Base-by-base conservation (phyloP, 306 rosid genomes). In the Malus sylvestris region DNA sequence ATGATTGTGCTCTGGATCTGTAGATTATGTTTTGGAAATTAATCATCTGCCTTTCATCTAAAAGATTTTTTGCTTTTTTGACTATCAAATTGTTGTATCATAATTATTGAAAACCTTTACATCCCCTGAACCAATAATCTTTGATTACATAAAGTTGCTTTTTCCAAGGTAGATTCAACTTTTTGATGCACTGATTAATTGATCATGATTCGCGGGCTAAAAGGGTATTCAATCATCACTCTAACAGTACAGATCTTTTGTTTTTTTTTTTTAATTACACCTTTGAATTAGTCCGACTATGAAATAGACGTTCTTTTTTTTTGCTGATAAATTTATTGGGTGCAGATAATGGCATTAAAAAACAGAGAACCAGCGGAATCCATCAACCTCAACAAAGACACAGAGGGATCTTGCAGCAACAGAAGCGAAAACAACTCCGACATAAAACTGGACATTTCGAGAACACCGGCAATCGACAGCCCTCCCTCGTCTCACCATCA, bases 401-500 rank as follows among this genome's bases (percentile, higher is more conserved):
- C 99, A 79, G 99, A 96, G 83, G 99, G 99, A 19, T 96, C 97
- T 20, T 77, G 93, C 94, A 96, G 99, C 84, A 96, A 96, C 49
- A 86, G 98, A 86, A 96, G 99, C 79, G 99, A 96, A 65, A 93
- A 93, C 81, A 96, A 97, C 83, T 93, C 99, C 46, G 99, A 96
- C 10, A 90, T 93, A 67, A 96, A 91, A 79, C 83, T 95, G 83
- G 99, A 95, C 66, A 95, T 89, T 53, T 90, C 99, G 78, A 90
- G 97, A 78, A 88, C 97, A 73, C 85, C 91, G 55, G 92, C 98
- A 3, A 89, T 87, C 53, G 99, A 96, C 35, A 96, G 97, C 78
- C 93, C 97, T 71, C 71, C 81, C 65, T 83, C 97, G 15, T 15
- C 45, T 60, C 66, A 25, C 16, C 66, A 25, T 18, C 68, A 93